Evolutionary conservation across 805 yeast species (phyloP).

Genomic region (Saturnispora dispora): DNA sequence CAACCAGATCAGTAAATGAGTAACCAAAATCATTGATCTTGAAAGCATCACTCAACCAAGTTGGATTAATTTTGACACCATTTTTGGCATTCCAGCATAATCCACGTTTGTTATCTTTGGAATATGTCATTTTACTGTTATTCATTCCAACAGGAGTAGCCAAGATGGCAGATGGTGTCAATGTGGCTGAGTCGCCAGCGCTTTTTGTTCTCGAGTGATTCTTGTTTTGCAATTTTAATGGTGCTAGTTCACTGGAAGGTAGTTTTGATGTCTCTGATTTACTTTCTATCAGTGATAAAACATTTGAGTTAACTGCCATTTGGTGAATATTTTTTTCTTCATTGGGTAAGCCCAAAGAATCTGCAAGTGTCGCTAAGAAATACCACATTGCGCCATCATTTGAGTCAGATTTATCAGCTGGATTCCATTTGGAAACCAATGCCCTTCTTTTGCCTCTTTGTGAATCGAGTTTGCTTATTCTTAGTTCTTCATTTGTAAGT

Average conservation of each 20-base stretch:
- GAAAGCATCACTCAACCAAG: constrained; percentile 37
- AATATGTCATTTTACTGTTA: constrained; percentile 15
- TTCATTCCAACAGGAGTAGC: constrained; percentile 31
- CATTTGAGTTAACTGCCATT: constrained; percentile 12
- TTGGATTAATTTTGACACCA: constrained; percentile 17
- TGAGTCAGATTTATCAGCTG: not conserved
- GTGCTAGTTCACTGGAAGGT: constrained; percentile 6
- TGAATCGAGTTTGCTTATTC: constrained; percentile 27
- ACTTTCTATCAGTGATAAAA: not conserved
- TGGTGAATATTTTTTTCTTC: constrained; percentile 23
- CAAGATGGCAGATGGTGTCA: constrained; percentile 33
- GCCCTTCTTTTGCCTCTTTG: constrained; percentile 39
- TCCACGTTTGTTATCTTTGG: not conserved
- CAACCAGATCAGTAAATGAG: constrained; percentile 14
- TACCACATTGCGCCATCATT: constrained; percentile 36
- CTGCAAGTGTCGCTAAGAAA: constrained; percentile 43
- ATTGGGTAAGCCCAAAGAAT: constrained; percentile 38
- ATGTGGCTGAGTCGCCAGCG: constrained; percentile 8
- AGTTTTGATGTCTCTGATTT: constrained; percentile 2
- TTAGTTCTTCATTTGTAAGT: constrained; percentile 23
- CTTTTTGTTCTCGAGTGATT: constrained; percentile 3
- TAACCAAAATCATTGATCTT: constrained; percentile 30
- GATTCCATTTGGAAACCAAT: constrained; percentile 16
- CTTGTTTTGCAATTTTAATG: not conserved
- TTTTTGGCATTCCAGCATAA: constrained; percentile 1